Evolutionary conservation across 352 stramenopile genomes (phyloP).

Genomic region (Globisporangium apiculatum): DNA sequence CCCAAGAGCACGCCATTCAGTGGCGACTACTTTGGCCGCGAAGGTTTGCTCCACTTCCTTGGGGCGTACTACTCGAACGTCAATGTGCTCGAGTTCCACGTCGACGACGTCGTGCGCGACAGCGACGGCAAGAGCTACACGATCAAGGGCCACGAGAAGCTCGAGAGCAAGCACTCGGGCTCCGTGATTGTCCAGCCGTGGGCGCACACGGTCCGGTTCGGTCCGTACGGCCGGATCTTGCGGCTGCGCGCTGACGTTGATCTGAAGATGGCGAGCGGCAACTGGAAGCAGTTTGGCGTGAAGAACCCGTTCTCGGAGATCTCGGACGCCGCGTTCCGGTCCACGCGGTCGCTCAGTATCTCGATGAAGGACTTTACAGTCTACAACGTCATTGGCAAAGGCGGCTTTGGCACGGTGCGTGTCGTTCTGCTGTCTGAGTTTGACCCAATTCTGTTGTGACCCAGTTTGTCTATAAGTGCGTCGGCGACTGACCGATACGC

Average conservation of each 20-base stretch:
- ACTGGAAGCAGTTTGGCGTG: conserved; percentile 72
- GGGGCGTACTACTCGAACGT: conserved; percentile 72
- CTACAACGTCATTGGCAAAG: conserved; percentile 88
- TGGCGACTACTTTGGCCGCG: conserved; percentile 81
- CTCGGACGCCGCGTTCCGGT: conserved; percentile 70
- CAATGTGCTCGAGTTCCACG: conserved; percentile 68
- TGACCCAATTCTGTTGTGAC: background rate
- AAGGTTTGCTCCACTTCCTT: conserved; percentile 76
- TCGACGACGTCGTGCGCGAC: conserved; percentile 58
- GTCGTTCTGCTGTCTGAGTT: background rate
- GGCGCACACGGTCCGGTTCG: conserved; percentile 71
- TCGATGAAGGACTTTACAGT: conserved; percentile 88
- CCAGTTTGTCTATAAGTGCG: background rate
- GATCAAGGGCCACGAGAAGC: conserved; percentile 73
- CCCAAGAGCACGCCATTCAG: conserved; percentile 72
- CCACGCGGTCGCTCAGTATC: conserved; percentile 79
- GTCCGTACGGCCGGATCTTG: conserved; percentile 75
- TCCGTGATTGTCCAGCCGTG: conserved; percentile 67
- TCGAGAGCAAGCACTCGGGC: conserved; percentile 75
- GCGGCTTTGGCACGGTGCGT: conserved; percentile 69
- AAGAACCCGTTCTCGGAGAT: conserved; percentile 81
- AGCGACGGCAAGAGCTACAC: conserved; percentile 58
- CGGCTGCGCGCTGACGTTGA: conserved; percentile 77
- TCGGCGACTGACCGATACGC: background rate
- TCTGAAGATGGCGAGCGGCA: conserved; percentile 54